Conservation (phyloP, 2,329 filamentous ascomycete genomes). For the Ophioceras dolichostomum region DNA sequence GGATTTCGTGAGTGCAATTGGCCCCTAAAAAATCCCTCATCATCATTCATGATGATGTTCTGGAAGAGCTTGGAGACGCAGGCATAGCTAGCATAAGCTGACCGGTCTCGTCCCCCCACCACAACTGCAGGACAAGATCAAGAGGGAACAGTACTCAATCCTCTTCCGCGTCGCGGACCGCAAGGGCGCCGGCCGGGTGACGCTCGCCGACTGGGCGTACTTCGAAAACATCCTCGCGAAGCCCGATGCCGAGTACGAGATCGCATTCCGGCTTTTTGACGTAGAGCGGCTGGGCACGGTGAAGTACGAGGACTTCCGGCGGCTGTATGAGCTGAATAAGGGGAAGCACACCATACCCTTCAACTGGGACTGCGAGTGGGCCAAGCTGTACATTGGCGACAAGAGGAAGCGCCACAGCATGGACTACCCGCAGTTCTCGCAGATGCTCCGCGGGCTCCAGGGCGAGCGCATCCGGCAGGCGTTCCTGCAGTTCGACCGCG, state of each 20-base stretch:
- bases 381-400: conserved; percentile 81
- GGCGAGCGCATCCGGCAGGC: conserved; percentile 93
- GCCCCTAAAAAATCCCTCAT: no score
- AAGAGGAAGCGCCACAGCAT: conserved; percentile 81
- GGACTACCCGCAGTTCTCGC: conserved; percentile 92
- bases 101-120: no score
- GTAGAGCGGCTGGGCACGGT: conserved; percentile 71
- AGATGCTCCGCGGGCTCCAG: conserved; percentile 93
- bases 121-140: conserved; percentile 97
- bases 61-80: no score
- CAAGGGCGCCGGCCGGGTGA: conserved; percentile 59
- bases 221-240: conserved; percentile 92
- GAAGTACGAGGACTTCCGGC: conserved; percentile 80
- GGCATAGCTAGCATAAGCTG: no score
- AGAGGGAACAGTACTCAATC: conserved; percentile 86
- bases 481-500: conserved; percentile 82
- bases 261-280: conserved; percentile 94
- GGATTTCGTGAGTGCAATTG: conserved; percentile 73
- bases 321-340: conserved; percentile 80
- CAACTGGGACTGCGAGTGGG: conserved; percentile 96
- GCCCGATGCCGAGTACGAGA: conserved; percentile 96
- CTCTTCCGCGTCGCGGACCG: conserved; percentile 88
- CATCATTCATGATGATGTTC: no score
- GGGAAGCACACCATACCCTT: conserved; percentile 78
- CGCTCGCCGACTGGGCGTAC: conserved; percentile 74